Evolutionary conservation across 2,329 filamentous ascomycete genomes (phyloP).

Genomic region (Talaromyces amestolkiae): DNA sequence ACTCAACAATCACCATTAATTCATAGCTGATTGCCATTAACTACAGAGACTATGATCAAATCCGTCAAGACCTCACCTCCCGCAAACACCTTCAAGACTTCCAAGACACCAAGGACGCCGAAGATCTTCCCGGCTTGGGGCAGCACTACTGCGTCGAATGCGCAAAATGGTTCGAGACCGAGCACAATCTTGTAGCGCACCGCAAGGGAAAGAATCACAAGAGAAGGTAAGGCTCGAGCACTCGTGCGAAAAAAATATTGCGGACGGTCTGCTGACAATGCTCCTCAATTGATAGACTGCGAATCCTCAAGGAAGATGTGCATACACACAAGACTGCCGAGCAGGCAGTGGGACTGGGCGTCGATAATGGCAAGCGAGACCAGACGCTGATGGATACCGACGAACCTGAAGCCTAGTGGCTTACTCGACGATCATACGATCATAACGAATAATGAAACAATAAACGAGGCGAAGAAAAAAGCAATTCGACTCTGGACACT

Average conservation of each 20-base stretch:
- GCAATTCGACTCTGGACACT: neutral
- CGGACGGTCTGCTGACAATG: neutral
- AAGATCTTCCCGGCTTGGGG: constrained; percentile 86
- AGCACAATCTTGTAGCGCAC: constrained; percentile 72
- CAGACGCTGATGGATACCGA: constrained; percentile 44
- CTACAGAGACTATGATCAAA: constrained; percentile 84
- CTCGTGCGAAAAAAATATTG: neutral
- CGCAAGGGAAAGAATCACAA: constrained; percentile 89
- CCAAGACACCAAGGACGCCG: constrained; percentile 72
- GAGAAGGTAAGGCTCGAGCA: constrained; percentile 61
- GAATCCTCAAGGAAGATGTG: constrained; percentile 76
- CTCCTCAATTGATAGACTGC: constrained; percentile 57
- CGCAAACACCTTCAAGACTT: constrained; percentile 77
- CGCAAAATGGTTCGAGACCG: constrained; percentile 92
- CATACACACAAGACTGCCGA: constrained; percentile 85
- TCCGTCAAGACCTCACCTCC: constrained; percentile 76
- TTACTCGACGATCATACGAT: neutral
- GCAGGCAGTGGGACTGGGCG: constrained; percentile 69
- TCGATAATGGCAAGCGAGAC: constrained; percentile 60
- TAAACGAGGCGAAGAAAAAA: neutral
- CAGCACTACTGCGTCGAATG: constrained; percentile 87
- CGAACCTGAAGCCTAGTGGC: constrained; percentile 23
- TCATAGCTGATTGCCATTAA: neutral
- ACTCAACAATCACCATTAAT: neutral
- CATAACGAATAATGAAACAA: neutral